Evolutionary conservation across 345 rosid species (phyloP), one percentile per base, ranked within the genome.

Genomic region (Lepidium aucheri): DNA sequence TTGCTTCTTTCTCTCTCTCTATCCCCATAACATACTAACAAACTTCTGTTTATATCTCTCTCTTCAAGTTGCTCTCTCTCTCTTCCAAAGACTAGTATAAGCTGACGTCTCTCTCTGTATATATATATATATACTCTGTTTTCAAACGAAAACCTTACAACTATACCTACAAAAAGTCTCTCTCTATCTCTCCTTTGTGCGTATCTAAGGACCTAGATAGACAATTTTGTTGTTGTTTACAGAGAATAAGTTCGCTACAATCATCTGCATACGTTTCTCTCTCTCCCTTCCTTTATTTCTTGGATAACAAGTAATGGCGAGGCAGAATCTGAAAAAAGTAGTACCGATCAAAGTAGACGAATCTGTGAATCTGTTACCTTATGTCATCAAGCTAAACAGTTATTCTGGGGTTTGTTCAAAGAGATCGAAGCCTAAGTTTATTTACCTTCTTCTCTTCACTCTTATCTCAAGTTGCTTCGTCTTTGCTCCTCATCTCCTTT

Each of bases 391-490:
- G 15, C 41, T 43, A 26, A 66, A 66, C 17, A 26, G 4, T 44
- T 67, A 66, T 52, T 58, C 53, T 20, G 47, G 66, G 14, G 51
- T 22, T 26, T 32, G 16, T n/a, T 1, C 69, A 35, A 75, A 63
- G 66, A 63, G 71, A 75, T 56, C 67, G 1, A 75, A 69, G 49
- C 67, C 75, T 39, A 69, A 42, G 28, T 32, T 69, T 41, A 42
- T 75, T n/a, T 75, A 57, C 43, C 62, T 75, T 57, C 78, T 75
- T 50, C 39, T 75, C 45, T 57, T 75, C 70, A 24, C 74, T 42
- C 75, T 75, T 49, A 3, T 69, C 40, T 63, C 78, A 40, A 62
- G 77, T 46, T 61, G 64, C 33, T 68, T 74, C 15, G 68, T 74
- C 35, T 75, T 75, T 50, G 70, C 75, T 41, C 75, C 74, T 63